Evolutionary conservation across 306 rosid genomes (phyloP).

Genomic region (Quercus agrifolia): DNA sequence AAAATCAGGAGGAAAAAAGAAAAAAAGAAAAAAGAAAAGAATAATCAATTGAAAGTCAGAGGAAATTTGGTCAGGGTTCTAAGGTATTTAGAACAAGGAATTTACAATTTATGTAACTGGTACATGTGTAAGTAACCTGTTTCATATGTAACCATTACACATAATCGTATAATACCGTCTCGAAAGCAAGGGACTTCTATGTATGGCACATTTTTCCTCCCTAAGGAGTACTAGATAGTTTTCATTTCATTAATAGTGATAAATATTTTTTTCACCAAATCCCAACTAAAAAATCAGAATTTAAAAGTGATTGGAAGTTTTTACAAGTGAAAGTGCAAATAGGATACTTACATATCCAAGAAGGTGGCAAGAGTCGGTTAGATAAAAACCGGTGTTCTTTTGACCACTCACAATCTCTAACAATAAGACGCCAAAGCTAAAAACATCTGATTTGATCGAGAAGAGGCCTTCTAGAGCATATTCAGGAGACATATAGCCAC

Average conservation of each 20-base stretch:
- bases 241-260: too few species aligned
- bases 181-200: neutral
- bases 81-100: neutral
- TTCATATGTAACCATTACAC: too few species aligned
- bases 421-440: slow-evolving; percentile 33
- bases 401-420: slow-evolving; percentile 34
- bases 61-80: neutral
- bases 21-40: neutral
- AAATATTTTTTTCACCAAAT: too few species aligned
- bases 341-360: slow-evolving; percentile 32
- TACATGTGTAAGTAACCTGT: too few species aligned
- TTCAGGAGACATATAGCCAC: slow-evolving; percentile 29
- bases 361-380: slow-evolving; percentile 26
- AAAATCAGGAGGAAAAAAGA: neutral
- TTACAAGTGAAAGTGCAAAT: neutral
- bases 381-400: slow-evolving; percentile 33
- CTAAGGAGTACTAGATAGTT: too few species aligned
- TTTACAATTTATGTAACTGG: too few species aligned
- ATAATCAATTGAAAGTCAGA: neutral
- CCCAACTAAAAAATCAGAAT: too few species aligned
- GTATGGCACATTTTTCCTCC: too few species aligned
- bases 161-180: too few species aligned
- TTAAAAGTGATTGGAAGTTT: neutral
- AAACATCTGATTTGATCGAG: slow-evolving; percentile 27
- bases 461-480: slow-evolving; percentile 30